Conservation (phyloP, 129 eudicot genomes). For the Daucus carota region DNA sequence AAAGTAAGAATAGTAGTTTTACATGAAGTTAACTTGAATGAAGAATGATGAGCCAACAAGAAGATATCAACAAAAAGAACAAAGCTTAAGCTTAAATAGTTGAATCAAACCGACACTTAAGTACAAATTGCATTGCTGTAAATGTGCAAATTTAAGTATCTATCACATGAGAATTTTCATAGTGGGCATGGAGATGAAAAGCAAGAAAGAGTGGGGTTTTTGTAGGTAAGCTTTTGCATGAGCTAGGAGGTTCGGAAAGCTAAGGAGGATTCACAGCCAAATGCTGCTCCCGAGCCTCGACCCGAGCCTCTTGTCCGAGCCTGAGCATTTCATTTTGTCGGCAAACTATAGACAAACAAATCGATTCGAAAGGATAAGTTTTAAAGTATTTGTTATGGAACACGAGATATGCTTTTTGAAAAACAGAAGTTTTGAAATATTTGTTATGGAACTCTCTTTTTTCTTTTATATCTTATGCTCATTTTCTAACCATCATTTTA, state of each 20-base stretch:
- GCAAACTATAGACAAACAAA: conserved; percentile 16
- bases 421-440: neutral
- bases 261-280: conserved; percentile 21
- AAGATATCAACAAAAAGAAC: neutral
- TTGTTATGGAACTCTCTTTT: too few relatives aligned
- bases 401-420: too few relatives aligned
- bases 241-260: conserved; percentile 25
- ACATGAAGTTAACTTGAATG: neutral
- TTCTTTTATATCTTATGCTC: too few relatives aligned
- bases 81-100: neutral
- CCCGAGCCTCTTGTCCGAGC: conserved; percentile 21
- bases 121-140: neutral
- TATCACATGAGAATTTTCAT: neutral
- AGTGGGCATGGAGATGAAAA: neutral
- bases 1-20: neutral
- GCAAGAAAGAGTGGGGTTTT: conserved; percentile 12
- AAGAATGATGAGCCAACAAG: conserved; percentile 7
- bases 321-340: conserved; percentile 43
- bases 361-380: neutral
- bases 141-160: neutral
- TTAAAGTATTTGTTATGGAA: neutral
- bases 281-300: conserved; percentile 22
- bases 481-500: too few relatives aligned
- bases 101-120: conserved; percentile 1
- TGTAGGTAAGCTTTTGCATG: conserved; percentile 21